phyloP scores from a whole-genome alignment of 2,329 filamentous ascomycete species.

The Mollisia scopiformis region DNA sequence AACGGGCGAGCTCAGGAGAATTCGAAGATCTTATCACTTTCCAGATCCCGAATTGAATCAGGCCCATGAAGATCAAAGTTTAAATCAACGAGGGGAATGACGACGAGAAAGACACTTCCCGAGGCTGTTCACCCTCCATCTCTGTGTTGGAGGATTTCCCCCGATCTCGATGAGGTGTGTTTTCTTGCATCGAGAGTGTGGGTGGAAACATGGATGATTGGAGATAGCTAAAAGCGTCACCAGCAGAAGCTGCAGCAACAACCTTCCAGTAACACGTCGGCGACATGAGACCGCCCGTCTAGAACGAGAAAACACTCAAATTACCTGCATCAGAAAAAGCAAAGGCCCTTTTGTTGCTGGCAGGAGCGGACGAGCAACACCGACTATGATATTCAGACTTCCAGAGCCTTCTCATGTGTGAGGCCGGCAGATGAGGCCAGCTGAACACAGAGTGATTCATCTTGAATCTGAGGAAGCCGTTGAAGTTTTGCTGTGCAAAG shows the following conservation, averaged over 20 bases:
- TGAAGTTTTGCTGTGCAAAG: not conserved
- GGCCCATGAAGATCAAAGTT: not conserved
- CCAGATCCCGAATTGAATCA: not conserved
- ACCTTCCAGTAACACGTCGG: not conserved
- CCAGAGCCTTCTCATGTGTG: not conserved
- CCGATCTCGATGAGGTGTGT: not conserved
- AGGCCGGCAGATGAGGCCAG: not conserved
- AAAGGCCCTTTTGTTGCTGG: not conserved
- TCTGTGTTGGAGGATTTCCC: not conserved
- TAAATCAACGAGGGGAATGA: not conserved
- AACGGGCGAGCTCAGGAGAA: slow-evolving; percentile 4
- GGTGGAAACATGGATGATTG: slow-evolving; percentile 13
- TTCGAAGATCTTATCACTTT: slow-evolving; percentile 10
- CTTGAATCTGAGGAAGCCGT: not conserved
- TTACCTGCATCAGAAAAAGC: not conserved
- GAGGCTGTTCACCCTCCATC: not conserved
- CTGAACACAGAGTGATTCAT: not conserved
- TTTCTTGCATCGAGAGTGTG: slow-evolving; percentile 9
- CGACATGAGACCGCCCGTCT: not conserved
- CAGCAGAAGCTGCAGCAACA: slow-evolving; percentile 2
- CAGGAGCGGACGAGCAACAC: not conserved
- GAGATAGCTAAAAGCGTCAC: slow-evolving; percentile 10
- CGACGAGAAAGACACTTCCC: not conserved
- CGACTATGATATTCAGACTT: not conserved
- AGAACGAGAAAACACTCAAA: not conserved